Percentiles rank a stretch among this genome's conserved stretches.
phyloP scores from a whole-genome alignment of 352 stramenopile species.

The Peronospora farinosa region DNA sequence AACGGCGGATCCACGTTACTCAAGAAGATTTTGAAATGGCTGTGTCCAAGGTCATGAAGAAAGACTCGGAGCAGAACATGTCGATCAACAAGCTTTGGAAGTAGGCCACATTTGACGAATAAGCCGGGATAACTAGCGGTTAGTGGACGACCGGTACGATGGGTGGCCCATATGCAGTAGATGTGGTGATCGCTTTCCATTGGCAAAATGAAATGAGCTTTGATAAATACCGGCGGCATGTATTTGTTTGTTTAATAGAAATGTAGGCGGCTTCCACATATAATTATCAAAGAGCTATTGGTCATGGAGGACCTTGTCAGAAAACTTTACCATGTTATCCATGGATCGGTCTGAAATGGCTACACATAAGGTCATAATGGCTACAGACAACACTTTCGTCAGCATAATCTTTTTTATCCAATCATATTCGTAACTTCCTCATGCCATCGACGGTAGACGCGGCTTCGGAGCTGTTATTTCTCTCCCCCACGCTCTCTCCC shows the following conservation, averaged over 20 bases:
- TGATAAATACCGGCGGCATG: conserved; percentile 8
- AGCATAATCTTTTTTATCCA: too few species aligned
- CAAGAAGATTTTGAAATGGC: conserved; percentile 99
- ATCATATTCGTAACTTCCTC: too few species aligned
- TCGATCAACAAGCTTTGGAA: conserved; percentile 99
- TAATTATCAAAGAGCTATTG: conserved; percentile 85
- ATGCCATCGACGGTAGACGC: too few species aligned
- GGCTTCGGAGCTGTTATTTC: too few species aligned
- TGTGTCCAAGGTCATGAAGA: conserved; percentile 99
- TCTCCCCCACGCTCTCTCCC: too few species aligned
- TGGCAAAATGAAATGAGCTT: conserved; percentile 31
- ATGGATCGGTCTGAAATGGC: too few species aligned
- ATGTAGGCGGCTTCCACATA: conserved; percentile 48
- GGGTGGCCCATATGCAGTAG: neutral
- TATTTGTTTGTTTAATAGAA: conserved; percentile 17
- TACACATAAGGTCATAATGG: neutral
- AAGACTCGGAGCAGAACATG: conserved; percentile 96
- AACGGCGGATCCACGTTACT: conserved; percentile 98
- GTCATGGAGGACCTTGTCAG: conserved; percentile 67
- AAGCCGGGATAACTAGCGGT: conserved; percentile 7
- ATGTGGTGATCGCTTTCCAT: neutral
- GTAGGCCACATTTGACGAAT: conserved; percentile 53
- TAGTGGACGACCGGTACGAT: conserved; percentile 8
- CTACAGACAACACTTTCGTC: neutral
- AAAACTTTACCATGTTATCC: conserved; percentile 72